These are phyloP conservation scores for Fusarium brachygibbosum DNA, from an alignment of 2,329 filamentous ascomycete genomes.

Conservation along the genomic window DNA sequence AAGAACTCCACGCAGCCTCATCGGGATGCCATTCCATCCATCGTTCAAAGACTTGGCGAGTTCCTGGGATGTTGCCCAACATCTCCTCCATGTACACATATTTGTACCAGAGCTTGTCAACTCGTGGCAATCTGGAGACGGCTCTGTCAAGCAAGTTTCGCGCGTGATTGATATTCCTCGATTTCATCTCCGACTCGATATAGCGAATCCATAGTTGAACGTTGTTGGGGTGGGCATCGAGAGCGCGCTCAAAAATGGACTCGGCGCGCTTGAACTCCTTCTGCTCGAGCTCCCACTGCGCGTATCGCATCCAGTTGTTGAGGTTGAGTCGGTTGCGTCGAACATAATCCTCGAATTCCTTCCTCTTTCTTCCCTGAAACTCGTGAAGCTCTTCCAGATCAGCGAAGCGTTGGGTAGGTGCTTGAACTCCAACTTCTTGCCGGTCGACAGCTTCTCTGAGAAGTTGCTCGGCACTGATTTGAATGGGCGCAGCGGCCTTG, in stretches of 20 bases:
- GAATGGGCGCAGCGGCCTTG: conserved; percentile 90
- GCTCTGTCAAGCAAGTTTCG: conserved; percentile 94
- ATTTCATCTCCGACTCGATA: conserved; percentile 95
- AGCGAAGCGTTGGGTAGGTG: conserved; percentile 93
- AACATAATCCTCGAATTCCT: conserved; percentile 98
- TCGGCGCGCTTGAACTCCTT: conserved; percentile 95
- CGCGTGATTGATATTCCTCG: conserved; percentile 94
- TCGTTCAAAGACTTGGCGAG: conserved; percentile 92
- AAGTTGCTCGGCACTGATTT: conserved; percentile 97
- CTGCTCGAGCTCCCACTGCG: conserved; percentile 96
- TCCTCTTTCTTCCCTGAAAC: conserved; percentile 94
- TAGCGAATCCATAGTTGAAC: conserved; percentile 92
- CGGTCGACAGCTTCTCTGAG: conserved; percentile 97
- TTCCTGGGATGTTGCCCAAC: conserved; percentile 91
- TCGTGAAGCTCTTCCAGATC: conserved; percentile 98
- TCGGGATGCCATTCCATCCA: conserved; percentile 99
- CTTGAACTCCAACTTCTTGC: conserved; percentile 88
- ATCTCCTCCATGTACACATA: conserved; percentile 99
- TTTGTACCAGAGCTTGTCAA: conserved; percentile 99
- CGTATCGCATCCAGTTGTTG: conserved; percentile 99
- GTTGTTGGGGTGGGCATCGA: conserved; percentile 91
- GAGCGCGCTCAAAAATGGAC: conserved; percentile 92
- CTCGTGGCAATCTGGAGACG: conserved; percentile 88
- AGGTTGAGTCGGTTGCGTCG: conserved; percentile 94
- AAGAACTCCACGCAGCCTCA: conserved; percentile 93